Percentiles rank a stretch among this genome's conserved stretches.
phyloP scores from a whole-genome alignment of 2,329 filamentous ascomycete species.

The Talaromyces marneffei region DNA sequence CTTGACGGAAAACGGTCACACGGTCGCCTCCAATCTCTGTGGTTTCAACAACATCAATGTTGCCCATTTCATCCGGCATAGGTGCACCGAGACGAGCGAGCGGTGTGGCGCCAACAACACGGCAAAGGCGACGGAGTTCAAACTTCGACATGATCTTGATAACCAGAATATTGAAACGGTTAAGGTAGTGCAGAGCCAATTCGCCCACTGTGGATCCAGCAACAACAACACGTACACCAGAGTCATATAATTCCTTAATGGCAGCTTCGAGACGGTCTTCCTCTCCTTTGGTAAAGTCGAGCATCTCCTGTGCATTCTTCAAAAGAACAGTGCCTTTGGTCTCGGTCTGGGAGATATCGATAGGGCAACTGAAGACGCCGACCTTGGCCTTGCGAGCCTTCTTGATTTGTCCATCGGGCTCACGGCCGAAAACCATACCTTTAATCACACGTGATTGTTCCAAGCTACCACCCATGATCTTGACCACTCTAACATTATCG shows the following conservation, averaged over 20 bases:
- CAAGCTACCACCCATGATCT: conserved; percentile 97
- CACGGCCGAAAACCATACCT: conserved; percentile 96
- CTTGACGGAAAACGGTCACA: conserved; percentile 96
- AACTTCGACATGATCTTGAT: conserved; percentile 99
- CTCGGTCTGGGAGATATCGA: conserved; percentile 93
- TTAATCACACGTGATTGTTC: conserved; percentile 92
- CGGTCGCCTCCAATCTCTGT: conserved; percentile 96
- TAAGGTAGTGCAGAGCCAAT: conserved; percentile 93
- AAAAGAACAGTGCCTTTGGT: conserved; percentile 97
- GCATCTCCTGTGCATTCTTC: conserved; percentile 97
- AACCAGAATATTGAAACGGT: conserved; percentile 90
- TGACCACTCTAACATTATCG: conserved; percentile 97
- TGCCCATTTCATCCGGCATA: conserved; percentile 99
- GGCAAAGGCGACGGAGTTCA: conserved; percentile 87
- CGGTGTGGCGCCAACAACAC: conserved; percentile 94
- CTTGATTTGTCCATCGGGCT: conserved; percentile 88
- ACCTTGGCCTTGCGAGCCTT: conserved; percentile 92
- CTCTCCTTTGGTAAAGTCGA: conserved; percentile 96
- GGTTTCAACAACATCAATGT: conserved; percentile 90
- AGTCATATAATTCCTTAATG: conserved; percentile 94
- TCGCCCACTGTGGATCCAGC: conserved; percentile 93
- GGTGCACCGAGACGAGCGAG: conserved; percentile 90
- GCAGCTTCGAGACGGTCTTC: conserved; percentile 82
- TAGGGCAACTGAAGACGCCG: conserved; percentile 90
- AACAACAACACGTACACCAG: conserved; percentile 83